phyloP scores from a whole-genome alignment of 2,329 filamentous ascomycete genomes.

The Blastomyces gilchristii region DNA sequence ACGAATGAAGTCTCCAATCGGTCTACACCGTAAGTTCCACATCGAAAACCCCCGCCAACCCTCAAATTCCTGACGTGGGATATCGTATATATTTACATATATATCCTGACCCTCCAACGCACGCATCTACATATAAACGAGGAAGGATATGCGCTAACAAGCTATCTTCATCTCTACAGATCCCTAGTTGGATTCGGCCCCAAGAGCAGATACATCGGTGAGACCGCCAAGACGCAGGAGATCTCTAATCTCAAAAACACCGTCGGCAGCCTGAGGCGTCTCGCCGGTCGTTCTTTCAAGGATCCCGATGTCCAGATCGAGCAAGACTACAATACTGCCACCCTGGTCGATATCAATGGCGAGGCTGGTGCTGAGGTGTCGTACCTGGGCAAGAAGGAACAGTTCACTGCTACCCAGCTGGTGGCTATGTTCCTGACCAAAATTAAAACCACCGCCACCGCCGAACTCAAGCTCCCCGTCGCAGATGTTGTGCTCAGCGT shows the following conservation, averaged over 20 bases:
- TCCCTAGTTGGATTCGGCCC: constrained; percentile 91
- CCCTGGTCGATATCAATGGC: constrained; percentile 80
- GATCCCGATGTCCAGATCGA: constrained; percentile 92
- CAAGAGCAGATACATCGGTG: constrained; percentile 87
- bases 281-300: constrained; percentile 73
- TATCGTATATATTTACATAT: not conserved
- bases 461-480: constrained; percentile 82
- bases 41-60: not conserved
- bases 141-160: not conserved
- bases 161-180: constrained; percentile 37
- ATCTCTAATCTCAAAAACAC: constrained; percentile 99
- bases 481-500: constrained; percentile 90
- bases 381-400: constrained; percentile 90
- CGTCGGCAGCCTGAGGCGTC: constrained; percentile 80
- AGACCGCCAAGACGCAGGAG: constrained; percentile 95
- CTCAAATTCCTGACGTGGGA: not conserved
- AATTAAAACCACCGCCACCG: constrained; percentile 76
- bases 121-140: not conserved
- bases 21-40: constrained; percentile 77
- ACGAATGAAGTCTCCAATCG: constrained; percentile 99
- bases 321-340: constrained; percentile 78
- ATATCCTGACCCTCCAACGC: not conserved
- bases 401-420: constrained; percentile 88
- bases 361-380: constrained; percentile 89
- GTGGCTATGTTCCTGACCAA: constrained; percentile 93